These are phyloP conservation scores for Pyrenochaeta sp. DNA, from an alignment of 2,329 filamentous ascomycete genomes.

Conservation along the genomic window DNA sequence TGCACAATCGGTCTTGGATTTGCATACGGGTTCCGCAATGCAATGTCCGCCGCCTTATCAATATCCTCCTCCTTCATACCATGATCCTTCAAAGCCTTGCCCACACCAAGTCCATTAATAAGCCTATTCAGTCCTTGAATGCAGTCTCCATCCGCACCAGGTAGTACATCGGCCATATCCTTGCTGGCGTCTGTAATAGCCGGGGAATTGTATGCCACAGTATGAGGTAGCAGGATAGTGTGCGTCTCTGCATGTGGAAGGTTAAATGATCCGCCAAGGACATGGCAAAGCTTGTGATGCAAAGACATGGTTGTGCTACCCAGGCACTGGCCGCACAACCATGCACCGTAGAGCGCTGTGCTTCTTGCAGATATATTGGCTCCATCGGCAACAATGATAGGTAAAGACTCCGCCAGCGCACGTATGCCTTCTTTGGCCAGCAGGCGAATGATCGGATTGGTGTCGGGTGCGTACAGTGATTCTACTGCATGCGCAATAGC, in stretches of 20 bases:
- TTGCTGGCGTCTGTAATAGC: conserved; percentile 61
- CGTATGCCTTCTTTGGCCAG: conserved; percentile 7
- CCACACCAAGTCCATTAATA: conserved; percentile 61
- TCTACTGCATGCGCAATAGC: conserved; percentile 70
- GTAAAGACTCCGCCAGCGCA: conserved; percentile 1
- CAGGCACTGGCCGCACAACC: conserved; percentile 68
- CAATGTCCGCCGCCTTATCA: conserved; percentile 66
- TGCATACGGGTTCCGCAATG: conserved; percentile 65
- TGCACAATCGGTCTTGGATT: no score
- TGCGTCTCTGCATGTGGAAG: conserved; percentile 72
- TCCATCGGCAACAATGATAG: background rate
- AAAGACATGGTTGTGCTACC: conserved; percentile 68
- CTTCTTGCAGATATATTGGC: conserved; percentile 56
- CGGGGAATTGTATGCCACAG: conserved; percentile 68
- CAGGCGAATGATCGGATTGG: conserved; percentile 63
- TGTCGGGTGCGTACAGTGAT: conserved; percentile 68
- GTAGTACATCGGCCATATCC: conserved; percentile 61
- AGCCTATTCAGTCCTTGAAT: conserved; percentile 65
- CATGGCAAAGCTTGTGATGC: conserved; percentile 73
- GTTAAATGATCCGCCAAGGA: conserved; percentile 68
- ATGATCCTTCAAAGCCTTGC: conserved; percentile 60
- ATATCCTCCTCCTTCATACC: conserved; percentile 68
- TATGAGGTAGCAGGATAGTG: conserved; percentile 68
- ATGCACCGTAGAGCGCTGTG: conserved; percentile 69
- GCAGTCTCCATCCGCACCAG: conserved; percentile 65